Base-by-base conservation (phyloP, 2,329 filamentous ascomycete genomes). In the Colletotrichum endophyticum region DNA sequence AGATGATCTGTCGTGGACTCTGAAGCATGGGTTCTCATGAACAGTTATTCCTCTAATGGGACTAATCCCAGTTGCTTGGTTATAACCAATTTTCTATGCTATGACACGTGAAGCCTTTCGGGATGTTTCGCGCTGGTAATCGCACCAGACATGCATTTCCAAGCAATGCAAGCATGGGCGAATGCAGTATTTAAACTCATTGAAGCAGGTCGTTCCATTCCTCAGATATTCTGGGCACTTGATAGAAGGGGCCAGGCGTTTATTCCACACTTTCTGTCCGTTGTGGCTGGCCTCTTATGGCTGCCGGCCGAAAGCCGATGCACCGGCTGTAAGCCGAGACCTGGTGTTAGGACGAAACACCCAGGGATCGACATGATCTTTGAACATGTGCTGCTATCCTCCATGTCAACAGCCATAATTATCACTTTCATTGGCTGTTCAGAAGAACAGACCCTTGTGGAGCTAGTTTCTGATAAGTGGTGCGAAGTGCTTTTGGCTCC, bases 311-410 rank as follows among this genome's bases (percentile, higher is more conserved):
- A 44, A 66, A 66, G 63, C 32, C 13, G 62, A 25, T 66, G 62
- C 13, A 25, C 22, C 63, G 63, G 36, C 34, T 44, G 36, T 44
- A 66, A 66, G 34, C 63, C 63, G 36, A 66, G 36, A n/a, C 15
- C 36, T 15, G 12, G 28, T 7, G 9, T 9, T 9, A 6, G 32
- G 19, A 34, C 12, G 27, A 36, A n/a, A 36, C 59, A 36, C 32
- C 59, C 3, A 13, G 11, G 5, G n/a, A 63, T 63, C 59, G n/a
- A 32, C 30, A 63, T 63, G 11, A 25, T 32, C 19, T 8, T 34
- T 63, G 28, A 22, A 34, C 3, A 36, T 9, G 19, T 15, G 59
- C 44, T 53, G 44, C n/a, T 22, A 53, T 53, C 6, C 44, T 22
- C n/a, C 44, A 53, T n/a, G 7, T n/a, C n/a, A 53, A 22, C 2